Evolutionary conservation across 441 rosid species (phyloP), one percentile per base, ranked within the genome.

Genomic region (Erodium chrysanthum): DNA sequence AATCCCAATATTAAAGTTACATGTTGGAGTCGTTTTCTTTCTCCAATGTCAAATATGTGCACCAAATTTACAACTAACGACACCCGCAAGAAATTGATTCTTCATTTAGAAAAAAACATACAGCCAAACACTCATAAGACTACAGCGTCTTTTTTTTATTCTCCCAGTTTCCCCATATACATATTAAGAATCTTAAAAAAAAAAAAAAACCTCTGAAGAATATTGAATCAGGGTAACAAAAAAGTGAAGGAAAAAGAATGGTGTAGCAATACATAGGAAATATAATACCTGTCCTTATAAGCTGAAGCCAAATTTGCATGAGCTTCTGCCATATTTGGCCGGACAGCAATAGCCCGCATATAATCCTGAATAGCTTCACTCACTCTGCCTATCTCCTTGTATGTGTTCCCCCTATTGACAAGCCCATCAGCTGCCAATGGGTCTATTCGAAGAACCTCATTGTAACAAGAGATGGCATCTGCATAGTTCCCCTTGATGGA

Each of bases 221-320:
- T 9, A 56, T 56, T 56, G 4, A 56, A 56, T 10, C 27, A 4
- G n/a, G 27, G 50, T 11, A 44, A 11, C 14, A 12, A 12, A 44
- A 44, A 44, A 44, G 50, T 44, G 15, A 44, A 44, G 7, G 22
- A 5, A 17, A 66, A 3, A 0, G 20, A 40, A 33, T 5, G 15
- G 12, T 11, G 15, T 44, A 12, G 50, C n/a, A n/a, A 35, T 14
- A 56, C 27, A 8, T 9, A n/a, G 50, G 54, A 33, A 50, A 15
- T 62, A 25, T 35, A 5, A 22, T 81, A 92, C 99, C 99, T 95
- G 78, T 95, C 99, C 74, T 95, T 95, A 70, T 95, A 92, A 72
- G 99, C 98, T 31, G 98, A 95, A 70, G 99, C 99, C 77, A 95
- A 81, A 80, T 92, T 92, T 69, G 99, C 97, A 84, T 95, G 99